Percentiles rank a stretch among this genome's conserved stretches.
These are phyloP conservation scores for Diaporthe vexans DNA, from an alignment of 2,329 filamentous ascomycete species.

Conservation along the genomic window DNA sequence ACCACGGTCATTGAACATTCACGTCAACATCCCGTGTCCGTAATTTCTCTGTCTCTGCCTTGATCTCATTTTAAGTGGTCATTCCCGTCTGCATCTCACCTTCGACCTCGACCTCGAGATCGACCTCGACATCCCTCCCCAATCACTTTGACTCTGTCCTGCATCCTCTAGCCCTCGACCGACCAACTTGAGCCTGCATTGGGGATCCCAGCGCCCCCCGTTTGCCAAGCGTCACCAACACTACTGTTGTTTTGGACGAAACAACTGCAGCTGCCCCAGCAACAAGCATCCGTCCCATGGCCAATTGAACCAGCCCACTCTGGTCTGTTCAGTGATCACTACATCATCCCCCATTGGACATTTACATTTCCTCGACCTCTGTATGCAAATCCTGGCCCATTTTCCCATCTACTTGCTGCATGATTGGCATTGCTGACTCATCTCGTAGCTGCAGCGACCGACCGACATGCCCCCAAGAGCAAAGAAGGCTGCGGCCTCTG, in stretches of 20 bases:
- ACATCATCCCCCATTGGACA: background rate
- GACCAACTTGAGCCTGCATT: background rate
- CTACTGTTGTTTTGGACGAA: background rate
- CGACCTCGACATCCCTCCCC: background rate
- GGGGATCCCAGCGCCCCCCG: background rate
- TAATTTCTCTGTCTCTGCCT: background rate
- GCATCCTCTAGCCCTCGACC: background rate
- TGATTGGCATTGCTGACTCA: background rate
- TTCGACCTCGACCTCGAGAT: background rate
- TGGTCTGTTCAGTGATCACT: no score
- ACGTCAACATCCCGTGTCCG: background rate
- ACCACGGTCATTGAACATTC: slow-evolving; percentile 10
- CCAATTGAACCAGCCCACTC: background rate
- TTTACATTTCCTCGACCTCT: background rate
- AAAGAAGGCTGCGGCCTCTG: slow-evolving; percentile 42
- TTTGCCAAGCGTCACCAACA: background rate
- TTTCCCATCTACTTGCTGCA: no score
- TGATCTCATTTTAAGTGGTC: background rate
- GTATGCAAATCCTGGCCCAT: background rate
- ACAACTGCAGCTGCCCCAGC: background rate
- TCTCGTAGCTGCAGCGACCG: background rate
- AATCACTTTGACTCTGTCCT: background rate
- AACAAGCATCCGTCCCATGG: background rate
- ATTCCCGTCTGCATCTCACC: background rate
- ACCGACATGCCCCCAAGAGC: slow-evolving; percentile 32